Base-by-base conservation (phyloP, 371 early-diverging fungal genomes). In the Apophysomyces ossiformis region DNA sequence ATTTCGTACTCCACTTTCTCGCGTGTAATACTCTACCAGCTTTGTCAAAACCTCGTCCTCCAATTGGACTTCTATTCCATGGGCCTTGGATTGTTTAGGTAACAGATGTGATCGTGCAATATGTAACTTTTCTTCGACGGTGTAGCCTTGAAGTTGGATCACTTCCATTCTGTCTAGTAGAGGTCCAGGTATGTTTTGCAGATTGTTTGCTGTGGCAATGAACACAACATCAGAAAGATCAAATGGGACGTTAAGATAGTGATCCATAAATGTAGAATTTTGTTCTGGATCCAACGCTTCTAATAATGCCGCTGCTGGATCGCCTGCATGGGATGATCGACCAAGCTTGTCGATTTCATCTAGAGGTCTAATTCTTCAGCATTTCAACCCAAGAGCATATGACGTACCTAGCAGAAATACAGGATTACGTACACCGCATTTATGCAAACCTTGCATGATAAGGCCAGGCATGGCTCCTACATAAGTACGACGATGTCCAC, bases 261-360 rank as follows among this genome's bases (percentile, higher is more conserved):
- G 94, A 69, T 96, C 96, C n/a, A 83, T 79, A 69, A 90, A 90
- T 1, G 86, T 87, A 37, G 77, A 73, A 73, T 96, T 95, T 71
- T 96, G 96, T 66, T 94, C 95, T 1, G 94, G 93, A 69, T 96
- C 96, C 16, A 96, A 76, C 0, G 93, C 93, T 71, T 95, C 96
- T 46, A 96, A 79, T 15, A 96, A 73, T 7, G 95, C 94, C n/a
- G 93, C 89, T 0, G 89, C 75, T 15, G 96, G 95, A 69, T 94
- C 93, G 7, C 94, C 94, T 26, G 92, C 85, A 47, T 79, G 72
- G 8, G 83, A 74, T 50, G 88, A 89, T 21, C 82, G 78, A 4
- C 86, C 89, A 8, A 93, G 80, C 72, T 94, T 95, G 74, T 94
- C 95, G 62, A 94, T 90, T 68, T 94, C 94, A 73, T 94, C 93